phyloP scores from a whole-genome alignment of 768 basidiomycete species.

The Lepiota venenata region DNA sequence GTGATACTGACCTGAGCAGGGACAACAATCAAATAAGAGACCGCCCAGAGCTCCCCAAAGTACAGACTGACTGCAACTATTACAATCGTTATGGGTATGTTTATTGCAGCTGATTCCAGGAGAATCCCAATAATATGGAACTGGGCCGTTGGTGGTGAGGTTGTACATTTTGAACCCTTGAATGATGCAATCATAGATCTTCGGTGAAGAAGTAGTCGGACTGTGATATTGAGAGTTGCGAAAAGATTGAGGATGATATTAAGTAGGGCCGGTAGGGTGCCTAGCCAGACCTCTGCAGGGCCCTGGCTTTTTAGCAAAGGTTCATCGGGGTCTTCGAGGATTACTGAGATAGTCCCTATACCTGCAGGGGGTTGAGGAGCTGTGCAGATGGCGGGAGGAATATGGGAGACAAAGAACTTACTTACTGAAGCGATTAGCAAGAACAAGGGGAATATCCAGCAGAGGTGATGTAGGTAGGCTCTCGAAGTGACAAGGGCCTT shows the following conservation, averaged over 20 bases:
- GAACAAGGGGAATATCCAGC: background rate
- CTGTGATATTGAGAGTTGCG: background rate
- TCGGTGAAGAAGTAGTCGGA: slow-evolving; percentile 3
- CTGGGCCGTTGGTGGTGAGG: background rate
- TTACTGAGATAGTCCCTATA: too few species aligned
- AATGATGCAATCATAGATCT: slow-evolving; percentile 1
- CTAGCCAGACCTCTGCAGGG: too few species aligned
- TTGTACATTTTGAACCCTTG: too few species aligned
- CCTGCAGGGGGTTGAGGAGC: too few species aligned
- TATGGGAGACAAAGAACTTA: background rate
- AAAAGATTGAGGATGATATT: slow-evolving; percentile 5
- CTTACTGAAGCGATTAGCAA: background rate
- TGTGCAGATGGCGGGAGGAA: too few species aligned
- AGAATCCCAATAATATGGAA: background rate
- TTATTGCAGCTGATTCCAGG: background rate
- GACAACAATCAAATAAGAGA: background rate
- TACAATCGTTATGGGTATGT: background rate
- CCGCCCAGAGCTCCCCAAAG: background rate
- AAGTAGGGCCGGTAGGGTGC: too few species aligned
- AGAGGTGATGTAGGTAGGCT: background rate
- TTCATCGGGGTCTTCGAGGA: too few species aligned
- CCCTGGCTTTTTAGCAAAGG: too few species aligned
- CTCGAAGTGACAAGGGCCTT: background rate
- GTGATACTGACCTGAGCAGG: slow-evolving; percentile 1
- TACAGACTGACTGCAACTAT: background rate